Base-by-base conservation (phyloP, 2,329 filamentous ascomycete genomes). In the Byssoonygena ceratinophila region DNA sequence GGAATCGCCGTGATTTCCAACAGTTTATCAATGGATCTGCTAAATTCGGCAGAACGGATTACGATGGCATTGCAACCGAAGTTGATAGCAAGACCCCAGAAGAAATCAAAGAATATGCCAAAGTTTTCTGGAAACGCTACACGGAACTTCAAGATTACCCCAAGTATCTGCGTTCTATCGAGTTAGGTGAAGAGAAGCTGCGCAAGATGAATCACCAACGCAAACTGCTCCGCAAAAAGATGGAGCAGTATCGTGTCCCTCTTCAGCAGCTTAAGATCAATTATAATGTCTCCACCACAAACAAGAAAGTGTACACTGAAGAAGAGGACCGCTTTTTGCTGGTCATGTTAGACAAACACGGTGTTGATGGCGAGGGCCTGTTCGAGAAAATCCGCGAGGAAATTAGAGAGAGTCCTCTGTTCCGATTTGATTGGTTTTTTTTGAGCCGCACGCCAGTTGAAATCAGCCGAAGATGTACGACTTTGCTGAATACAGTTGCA, bases 371-470 rank as follows among this genome's bases (percentile, higher is more conserved):
- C 1, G 91, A 97, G 62, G 81, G 81, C 31, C 79, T 98, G 57
- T 94, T 92, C 67, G 92, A 98, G 61, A 84, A 83, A 67, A 95
- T 98, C 64, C 84, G 92, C n/a, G 91, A 97, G 59, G 92, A 97
- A 66, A 95, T 98, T 59, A 85, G 90, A 31, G 89, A 96, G 59
- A 91, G 85, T 53, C 90, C 92, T 8, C 75, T 98, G 2, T 98
- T 98, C 78, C 83, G 92, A 36, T 98, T 98, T 63, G 92, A 98
- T 67, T 98, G 94, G 94, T 98, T 98, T 74, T 96, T 98, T 76
- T 78, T 98, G 37, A 94, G 87, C 67, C 82, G 92, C 43, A 98
- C 91, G 3, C 88, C 92, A 0, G 83, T 90, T 46, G 92, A 98
- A 70, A 85, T 98, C 61, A 85, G 88, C 56, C 83, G 92, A 61